phyloP scores from a whole-genome alignment of 2,329 filamentous ascomycete species.

The Hansfordia pulvinata region DNA sequence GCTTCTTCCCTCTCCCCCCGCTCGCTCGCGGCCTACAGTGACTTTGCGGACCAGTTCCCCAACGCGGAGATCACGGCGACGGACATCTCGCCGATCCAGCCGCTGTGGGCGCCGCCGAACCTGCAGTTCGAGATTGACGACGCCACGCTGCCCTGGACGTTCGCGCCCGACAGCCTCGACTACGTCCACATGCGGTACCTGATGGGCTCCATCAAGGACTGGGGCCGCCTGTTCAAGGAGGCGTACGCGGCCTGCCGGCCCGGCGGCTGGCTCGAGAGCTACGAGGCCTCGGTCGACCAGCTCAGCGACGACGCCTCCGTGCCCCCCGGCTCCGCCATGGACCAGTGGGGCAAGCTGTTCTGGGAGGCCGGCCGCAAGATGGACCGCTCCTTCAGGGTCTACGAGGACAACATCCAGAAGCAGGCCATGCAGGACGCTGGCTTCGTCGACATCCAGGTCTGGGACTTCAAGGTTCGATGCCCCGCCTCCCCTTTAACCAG shows the following conservation, averaged over 20 bases:
- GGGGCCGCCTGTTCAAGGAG: slow-evolving; percentile 33
- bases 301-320: slow-evolving; percentile 11
- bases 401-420: slow-evolving; percentile 36
- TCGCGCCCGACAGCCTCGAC: slow-evolving; percentile 29
- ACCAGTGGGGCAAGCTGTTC: slow-evolving; percentile 14
- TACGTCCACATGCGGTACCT: slow-evolving; percentile 43
- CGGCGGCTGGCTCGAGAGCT: slow-evolving; percentile 23
- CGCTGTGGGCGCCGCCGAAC: slow-evolving; percentile 41
- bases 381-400: slow-evolving; percentile 30
- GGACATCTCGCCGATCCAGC: slow-evolving; percentile 45
- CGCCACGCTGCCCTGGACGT: slow-evolving; percentile 25
- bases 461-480: slow-evolving; percentile 31
- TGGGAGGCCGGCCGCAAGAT: slow-evolving; percentile 27
- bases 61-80: slow-evolving; percentile 33
- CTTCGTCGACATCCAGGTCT: slow-evolving; percentile 40
- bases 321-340: slow-evolving; percentile 6
- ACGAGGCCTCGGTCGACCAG: slow-evolving; percentile 8
- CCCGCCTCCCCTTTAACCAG: too few relatives aligned
- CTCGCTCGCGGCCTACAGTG: too few relatives aligned
- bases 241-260: slow-evolving; percentile 35
- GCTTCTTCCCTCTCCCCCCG: too few relatives aligned
- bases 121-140: slow-evolving; percentile 52
- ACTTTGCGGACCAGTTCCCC: slow-evolving; percentile 28
- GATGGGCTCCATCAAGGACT: slow-evolving; percentile 37
- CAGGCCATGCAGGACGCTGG: slow-evolving; percentile 40